Base-by-base conservation (phyloP, 495 filamentous ascomycete genomes). In the Articulospora tetracladia region DNA sequence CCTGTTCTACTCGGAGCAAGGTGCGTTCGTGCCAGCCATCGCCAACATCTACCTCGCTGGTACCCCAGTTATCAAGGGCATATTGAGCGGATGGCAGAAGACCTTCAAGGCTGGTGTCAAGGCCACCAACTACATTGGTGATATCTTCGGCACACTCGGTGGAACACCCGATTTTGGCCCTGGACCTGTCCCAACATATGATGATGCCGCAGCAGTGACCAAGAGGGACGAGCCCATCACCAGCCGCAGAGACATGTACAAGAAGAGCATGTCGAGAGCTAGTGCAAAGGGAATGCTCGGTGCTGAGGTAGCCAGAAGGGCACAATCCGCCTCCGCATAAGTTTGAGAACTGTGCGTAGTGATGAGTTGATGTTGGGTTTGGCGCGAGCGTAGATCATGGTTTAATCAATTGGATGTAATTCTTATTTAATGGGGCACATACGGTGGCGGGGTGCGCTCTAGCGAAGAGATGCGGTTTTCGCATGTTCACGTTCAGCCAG, bases 21-120 rank as follows among this genome's bases (percentile, higher is more conserved):
- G 83, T 50, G 84, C 77, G 1, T 88, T 85, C 60, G 73, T 72
- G 57, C 79, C 82, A 3, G 83, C 84, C 1, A 72, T 87, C 10
- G 55, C 80, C 67, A 92, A 91, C 60, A 80, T 91, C 32, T 90
- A 88, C 69, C 67, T 75, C 8, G 87, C 86, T 1, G 88, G 87
- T 2, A 76, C 85, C 15, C 74, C 86, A 59, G 84, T 92, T 15
- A 82, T 91, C 1, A 67, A 83, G 59, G 88, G 87, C 1, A 88
- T 92, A 58, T 32, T 90, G 25, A 55, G 64, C 0, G 76, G 69
- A 1, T 92, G 89, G 88, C 62, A 85, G 3, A 62, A 57, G 17
- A 84, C 71, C 0, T 92, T 86, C 61, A 68, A 74, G 25, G 57
- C 65, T 22, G 88, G 89, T 13, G 70, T 91, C 52, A 77, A 81